Conservation (phyloP, 306 rosid species). For the Castanea crenata region DNA sequence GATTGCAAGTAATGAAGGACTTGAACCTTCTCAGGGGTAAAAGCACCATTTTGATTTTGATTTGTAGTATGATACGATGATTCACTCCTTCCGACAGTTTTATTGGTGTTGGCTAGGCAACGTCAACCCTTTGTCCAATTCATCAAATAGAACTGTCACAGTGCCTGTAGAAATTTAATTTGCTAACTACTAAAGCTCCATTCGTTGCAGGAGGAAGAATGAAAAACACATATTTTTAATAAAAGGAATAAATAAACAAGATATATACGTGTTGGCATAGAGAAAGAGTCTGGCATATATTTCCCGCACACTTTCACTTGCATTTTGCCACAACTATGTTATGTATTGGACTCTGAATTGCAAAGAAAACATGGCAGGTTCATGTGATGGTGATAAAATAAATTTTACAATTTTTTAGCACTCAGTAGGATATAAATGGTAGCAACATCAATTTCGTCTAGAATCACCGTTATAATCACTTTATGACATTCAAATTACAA, state of each 20-base stretch:
- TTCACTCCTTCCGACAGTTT: slow-evolving; percentile 2
- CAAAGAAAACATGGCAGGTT: too few species aligned
- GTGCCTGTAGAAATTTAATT: neutral
- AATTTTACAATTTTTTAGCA: too few species aligned
- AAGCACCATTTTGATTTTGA: neutral
- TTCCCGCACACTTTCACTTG: accelerated
- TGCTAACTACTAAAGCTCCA: neutral
- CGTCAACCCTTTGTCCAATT: slow-evolving; percentile 5
- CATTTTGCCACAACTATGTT: too few species aligned
- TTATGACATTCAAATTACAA: too few species aligned
- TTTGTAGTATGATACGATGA: neutral
- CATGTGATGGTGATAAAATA: too few species aligned
- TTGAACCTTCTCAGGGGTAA: slow-evolving; percentile 4
- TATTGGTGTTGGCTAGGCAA: slow-evolving; percentile 7
- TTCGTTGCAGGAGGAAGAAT: neutral
- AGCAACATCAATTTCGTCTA: too few species aligned
- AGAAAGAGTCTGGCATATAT: too few species aligned
- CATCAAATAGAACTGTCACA: slow-evolving; percentile 27
- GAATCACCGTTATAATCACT: too few species aligned
- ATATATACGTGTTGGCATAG: too few species aligned
- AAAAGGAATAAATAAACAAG: neutral
- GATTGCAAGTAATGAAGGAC: slow-evolving; percentile 2
- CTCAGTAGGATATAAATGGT: too few species aligned
- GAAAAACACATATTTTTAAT: neutral
- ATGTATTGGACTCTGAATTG: too few species aligned